phyloP scores from a whole-genome alignment of 495 filamentous ascomycete genomes.

The Neohortaea acidophila region DNA sequence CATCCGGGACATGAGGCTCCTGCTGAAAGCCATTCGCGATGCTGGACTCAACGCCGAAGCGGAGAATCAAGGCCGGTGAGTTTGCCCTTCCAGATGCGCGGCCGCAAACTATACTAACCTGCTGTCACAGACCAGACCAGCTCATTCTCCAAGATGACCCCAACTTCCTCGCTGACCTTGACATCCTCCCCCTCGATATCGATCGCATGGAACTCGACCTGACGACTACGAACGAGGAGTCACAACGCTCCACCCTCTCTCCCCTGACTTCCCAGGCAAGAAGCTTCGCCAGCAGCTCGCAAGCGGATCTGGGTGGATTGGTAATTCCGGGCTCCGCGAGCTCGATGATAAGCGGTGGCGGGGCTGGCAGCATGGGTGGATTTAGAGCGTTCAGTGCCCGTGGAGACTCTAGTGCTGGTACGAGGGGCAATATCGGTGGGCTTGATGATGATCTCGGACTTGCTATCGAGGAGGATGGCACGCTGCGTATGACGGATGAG shows the following conservation, averaged over 20 bases:
- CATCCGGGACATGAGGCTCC: constrained; percentile 52
- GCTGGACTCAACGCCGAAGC: constrained; percentile 53
- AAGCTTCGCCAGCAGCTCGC: constrained; percentile 24
- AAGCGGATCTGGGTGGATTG: constrained; percentile 22
- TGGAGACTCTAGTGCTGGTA: constrained; percentile 23
- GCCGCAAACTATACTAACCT: background rate
- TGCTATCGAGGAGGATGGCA: constrained; percentile 49
- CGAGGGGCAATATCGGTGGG: constrained; percentile 20
- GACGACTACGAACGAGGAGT: constrained; percentile 17
- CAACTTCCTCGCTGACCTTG: constrained; percentile 59
- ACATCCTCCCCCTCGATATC: constrained; percentile 41
- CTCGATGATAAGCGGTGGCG: constrained; percentile 15
- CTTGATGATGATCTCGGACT: constrained; percentile 44
- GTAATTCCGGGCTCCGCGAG: constrained; percentile 18
- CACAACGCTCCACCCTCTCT: constrained; percentile 26
- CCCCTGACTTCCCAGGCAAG: constrained; percentile 21
- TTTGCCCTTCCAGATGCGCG: constrained; percentile 1
- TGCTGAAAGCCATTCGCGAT: constrained; percentile 41
- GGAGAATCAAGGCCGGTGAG: constrained; percentile 52
- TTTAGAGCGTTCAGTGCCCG: constrained; percentile 25
- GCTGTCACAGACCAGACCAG: constrained; percentile 49
- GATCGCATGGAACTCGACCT: constrained; percentile 33
- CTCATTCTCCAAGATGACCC: constrained; percentile 74
- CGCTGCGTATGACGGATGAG: constrained; percentile 29
- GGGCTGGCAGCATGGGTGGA: constrained; percentile 20